Conservation (phyloP, 148 eudicot species). For the Oxyria digyna region DNA sequence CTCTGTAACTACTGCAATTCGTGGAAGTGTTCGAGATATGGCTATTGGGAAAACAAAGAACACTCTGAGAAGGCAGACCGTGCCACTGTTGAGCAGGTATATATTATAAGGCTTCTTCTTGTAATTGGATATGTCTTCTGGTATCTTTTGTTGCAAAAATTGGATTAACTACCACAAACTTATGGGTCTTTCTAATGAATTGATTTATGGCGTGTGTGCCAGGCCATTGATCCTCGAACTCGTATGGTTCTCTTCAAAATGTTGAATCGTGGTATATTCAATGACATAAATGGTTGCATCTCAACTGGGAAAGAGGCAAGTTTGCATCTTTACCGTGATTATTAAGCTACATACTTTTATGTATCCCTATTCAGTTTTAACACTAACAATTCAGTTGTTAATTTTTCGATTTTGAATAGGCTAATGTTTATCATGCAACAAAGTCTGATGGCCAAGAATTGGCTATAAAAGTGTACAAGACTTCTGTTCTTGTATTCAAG, state of each 20-base stretch:
- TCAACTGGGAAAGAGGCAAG: constrained; percentile 97
- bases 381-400: background rate
- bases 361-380: background rate
- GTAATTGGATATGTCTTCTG: background rate
- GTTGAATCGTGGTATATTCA: constrained; percentile 82
- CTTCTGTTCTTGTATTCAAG: constrained; percentile 96
- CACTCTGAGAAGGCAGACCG: constrained; percentile 82
- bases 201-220: constrained; percentile 13
- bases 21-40: constrained; percentile 79
- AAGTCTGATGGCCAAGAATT: constrained; percentile 79
- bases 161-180: background rate
- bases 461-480: constrained; percentile 93
- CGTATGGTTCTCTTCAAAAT: constrained; percentile 96
- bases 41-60: constrained; percentile 83
- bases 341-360: background rate
- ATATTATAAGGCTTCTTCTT: background rate
- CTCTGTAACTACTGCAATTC: constrained; percentile 87
- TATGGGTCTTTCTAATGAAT: background rate
- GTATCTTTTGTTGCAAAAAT: background rate
- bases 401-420: constrained; percentile 32
- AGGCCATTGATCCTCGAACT: constrained; percentile 99
- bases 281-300: constrained; percentile 89
- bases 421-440: constrained; percentile 97
- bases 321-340: background rate
- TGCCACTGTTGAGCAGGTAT: constrained; percentile 95